Percentiles rank a stretch among this genome's conserved stretches.
Conservation (phyloP, 2,329 filamentous ascomycete species). For the Penicillium nordicum region DNA sequence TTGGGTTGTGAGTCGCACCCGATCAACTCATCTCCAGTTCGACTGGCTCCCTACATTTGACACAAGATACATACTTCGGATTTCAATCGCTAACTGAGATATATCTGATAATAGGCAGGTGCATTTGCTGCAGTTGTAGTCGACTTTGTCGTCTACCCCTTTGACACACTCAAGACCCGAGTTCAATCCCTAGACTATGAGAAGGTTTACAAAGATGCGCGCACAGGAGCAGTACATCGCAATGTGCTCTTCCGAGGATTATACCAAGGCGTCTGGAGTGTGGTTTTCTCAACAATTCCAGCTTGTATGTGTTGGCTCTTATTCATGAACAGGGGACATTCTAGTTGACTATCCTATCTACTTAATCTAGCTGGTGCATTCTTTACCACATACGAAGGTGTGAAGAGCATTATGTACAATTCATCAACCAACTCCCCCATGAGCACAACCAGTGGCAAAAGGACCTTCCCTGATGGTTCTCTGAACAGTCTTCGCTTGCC, state of each 20-base stretch:
- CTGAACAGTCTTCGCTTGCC: constrained; percentile 15
- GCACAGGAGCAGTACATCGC: constrained; percentile 53
- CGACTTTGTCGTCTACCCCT: constrained; percentile 78
- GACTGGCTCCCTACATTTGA: no score
- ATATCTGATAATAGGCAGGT: constrained; percentile 60
- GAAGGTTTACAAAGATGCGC: constrained; percentile 59
- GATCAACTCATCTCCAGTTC: background rate
- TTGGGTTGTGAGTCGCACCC: constrained; percentile 49
- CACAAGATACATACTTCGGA: background rate
- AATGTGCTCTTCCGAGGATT: constrained; percentile 65
- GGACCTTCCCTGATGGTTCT: background rate
- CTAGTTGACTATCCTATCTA: background rate
- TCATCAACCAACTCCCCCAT: constrained; percentile 34
- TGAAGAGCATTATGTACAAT: constrained; percentile 62
- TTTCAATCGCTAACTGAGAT: background rate
- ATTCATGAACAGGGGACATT: background rate
- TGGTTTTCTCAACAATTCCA: constrained; percentile 84
- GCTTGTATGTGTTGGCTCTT: constrained; percentile 54
- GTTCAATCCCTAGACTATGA: constrained; percentile 75
- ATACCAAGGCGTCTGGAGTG: constrained; percentile 83
- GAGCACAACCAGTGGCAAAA: background rate
- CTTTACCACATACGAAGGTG: constrained; percentile 82
- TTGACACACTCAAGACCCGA: constrained; percentile 87
- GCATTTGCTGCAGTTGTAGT: constrained; percentile 82
- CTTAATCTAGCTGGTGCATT: constrained; percentile 68